Base-by-base conservation (phyloP, 140 eudicot species). In the Eryngium alpinum region DNA sequence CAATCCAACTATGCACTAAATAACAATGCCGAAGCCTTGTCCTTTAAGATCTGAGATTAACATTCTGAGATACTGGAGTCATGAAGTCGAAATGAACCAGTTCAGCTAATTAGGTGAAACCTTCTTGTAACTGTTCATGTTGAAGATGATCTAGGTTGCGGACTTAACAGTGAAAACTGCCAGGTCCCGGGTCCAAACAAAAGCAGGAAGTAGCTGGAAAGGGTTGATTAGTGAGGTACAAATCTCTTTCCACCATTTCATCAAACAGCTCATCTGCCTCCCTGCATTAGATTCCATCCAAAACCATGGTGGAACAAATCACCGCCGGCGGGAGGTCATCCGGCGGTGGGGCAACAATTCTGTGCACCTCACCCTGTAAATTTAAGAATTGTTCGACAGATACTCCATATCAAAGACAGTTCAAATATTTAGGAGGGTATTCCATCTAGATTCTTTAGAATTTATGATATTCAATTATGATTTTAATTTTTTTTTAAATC, bases 181-280 rank as follows among this genome's bases (percentile, higher is more conserved):
- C 71, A 57, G 80, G 80, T 19, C 87, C 91, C n/a, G n/a, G 43
- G 84, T 84, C 60, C 33, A 33, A 81, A 88, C 85, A 75, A 91
- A 78, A 32, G 60, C 60, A 60, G 84, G 78, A 21, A 90, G 34
- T 10, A 88, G 72, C 34, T 83, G 82, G 85, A 89, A 83, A 90
- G 77, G 33, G 82, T 84, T 43, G 87, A 57, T 50, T 89, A 80
- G 16, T 43, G 79, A 82, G 83, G 80, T 25, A 81, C 67, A 16
- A 85, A 52, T n/a, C 74, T 22, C 17, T 85, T 86, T 1, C 27
- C 73, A 88, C 81, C 84, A 87, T 84, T 86, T 93, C 97, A 85
- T 93, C 98, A 46, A 93, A 90, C 90, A 93, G 31, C 56, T 86
- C 86, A 60, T 93, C 98, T 56, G 89, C 98, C 59, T 65, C 69